These are phyloP conservation scores for Claviceps digitariae DNA, from an alignment of 2,329 filamentous ascomycete genomes.

Conservation along the genomic window DNA sequence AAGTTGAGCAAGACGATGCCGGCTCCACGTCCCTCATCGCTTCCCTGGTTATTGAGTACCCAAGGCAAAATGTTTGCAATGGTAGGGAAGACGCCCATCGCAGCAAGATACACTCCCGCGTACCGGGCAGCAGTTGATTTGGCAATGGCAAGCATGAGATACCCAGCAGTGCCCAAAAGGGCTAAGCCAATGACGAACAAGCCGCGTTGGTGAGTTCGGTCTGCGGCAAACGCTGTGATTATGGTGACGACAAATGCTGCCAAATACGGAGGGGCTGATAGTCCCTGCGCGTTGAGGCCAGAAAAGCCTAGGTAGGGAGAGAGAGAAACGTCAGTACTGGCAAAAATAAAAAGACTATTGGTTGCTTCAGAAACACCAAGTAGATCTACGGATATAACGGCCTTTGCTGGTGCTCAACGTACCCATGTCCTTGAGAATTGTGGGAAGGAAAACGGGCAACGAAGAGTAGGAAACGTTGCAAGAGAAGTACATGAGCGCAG, in stretches of 20 bases:
- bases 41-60: conserved; percentile 6
- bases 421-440: conserved; percentile 11
- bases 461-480: conserved; percentile 21
- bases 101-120: conserved; percentile 3
- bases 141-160: conserved; percentile 4
- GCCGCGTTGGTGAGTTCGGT: conserved; percentile 8
- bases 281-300: conserved; percentile 9
- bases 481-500: conserved; percentile 6
- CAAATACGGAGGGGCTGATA: conserved; percentile 10
- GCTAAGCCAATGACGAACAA: conserved; percentile 4
- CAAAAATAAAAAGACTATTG: too few species aligned
- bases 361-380: too few species aligned
- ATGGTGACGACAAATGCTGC: conserved; percentile 9
- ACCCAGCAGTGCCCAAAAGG: conserved; percentile 4
- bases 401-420: too few species aligned
- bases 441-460: conserved; percentile 10
- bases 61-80: conserved; percentile 7
- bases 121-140: conserved; percentile 2
- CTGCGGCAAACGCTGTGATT: conserved; percentile 7
- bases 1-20: conserved; percentile 5
- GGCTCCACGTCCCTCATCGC: conserved; percentile 6
- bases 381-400: too few species aligned
- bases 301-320: conserved; percentile 7
- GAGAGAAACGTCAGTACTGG: neutral
- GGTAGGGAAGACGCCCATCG: conserved; percentile 4